phyloP scores from a whole-genome alignment of 371 early-diverging fungal genomes.

The Mucor saturninus region DNA sequence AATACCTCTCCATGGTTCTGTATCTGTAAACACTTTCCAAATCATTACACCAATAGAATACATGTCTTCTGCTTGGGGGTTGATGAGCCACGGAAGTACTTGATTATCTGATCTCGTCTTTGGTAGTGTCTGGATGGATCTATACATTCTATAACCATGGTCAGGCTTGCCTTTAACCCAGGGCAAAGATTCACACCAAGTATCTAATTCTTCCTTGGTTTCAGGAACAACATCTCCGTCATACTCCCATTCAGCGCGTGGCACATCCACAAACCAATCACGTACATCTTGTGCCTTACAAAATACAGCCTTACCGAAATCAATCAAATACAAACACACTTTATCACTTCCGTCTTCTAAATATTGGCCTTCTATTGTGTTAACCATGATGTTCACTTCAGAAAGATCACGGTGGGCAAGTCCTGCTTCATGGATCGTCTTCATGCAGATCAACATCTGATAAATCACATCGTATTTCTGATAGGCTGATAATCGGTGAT shows the following conservation, averaged over 20 bases:
- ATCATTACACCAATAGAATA: conserved; percentile 70
- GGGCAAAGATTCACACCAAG: conserved; percentile 55
- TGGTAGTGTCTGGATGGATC: conserved; percentile 68
- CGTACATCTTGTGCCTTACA: conserved; percentile 56
- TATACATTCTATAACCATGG: conserved; percentile 66
- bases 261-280: conserved; percentile 63
- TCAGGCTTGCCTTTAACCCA: conserved; percentile 66
- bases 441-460: conserved; percentile 68
- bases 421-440: conserved; percentile 62
- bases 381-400: conserved; percentile 74
- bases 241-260: conserved; percentile 42
- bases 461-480: conserved; percentile 64
- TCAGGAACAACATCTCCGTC: conserved; percentile 56
- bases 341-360: conserved; percentile 59
- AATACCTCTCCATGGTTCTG: conserved; percentile 71
- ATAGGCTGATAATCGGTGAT: conserved; percentile 59
- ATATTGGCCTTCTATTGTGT: conserved; percentile 44
- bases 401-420: conserved; percentile 71
- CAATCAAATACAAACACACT: conserved; percentile 63
- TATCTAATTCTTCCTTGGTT: conserved; percentile 51
- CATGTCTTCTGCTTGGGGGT: conserved; percentile 69
- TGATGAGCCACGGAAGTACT: conserved; percentile 56
- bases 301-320: conserved; percentile 72
- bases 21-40: conserved; percentile 70
- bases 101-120: conserved; percentile 58